phyloP scores from a whole-genome alignment of 768 basidiomycete genomes.

The Lactarius quietus region DNA sequence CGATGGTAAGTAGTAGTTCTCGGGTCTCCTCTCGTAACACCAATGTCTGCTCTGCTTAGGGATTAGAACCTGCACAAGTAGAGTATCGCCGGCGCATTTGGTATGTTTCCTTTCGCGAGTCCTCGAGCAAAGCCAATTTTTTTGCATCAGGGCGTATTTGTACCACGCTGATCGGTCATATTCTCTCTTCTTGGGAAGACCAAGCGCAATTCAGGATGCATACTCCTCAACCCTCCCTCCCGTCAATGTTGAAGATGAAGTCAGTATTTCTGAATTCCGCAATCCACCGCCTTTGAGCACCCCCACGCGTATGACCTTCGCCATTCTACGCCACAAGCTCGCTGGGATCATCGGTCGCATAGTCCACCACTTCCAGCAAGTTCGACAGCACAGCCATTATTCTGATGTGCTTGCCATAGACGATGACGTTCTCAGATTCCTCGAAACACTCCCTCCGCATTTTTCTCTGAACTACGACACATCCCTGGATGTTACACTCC shows the following conservation, averaged over 20 bases:
- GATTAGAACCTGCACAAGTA: slow-evolving; percentile 68
- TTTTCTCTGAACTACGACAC: slow-evolving; percentile 74
- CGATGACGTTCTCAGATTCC: slow-evolving; percentile 76
- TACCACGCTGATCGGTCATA: slow-evolving; percentile 95
- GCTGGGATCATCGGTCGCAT: slow-evolving; percentile 85
- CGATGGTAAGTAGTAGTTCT: slow-evolving; percentile 54
- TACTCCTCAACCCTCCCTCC: slow-evolving; percentile 82
- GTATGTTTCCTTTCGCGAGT: slow-evolving; percentile 38
- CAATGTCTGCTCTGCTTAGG: slow-evolving; percentile 38
- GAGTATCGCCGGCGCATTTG: slow-evolving; percentile 91
- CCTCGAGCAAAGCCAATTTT: slow-evolving; percentile 4
- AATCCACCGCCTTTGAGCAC: slow-evolving; percentile 56
- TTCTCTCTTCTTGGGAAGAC: slow-evolving; percentile 86
- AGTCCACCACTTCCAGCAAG: slow-evolving; percentile 90
- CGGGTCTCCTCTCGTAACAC: slow-evolving; percentile 6
- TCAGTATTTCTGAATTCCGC: slow-evolving; percentile 41
- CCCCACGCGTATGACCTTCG: slow-evolving; percentile 84
- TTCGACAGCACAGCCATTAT: slow-evolving; percentile 74
- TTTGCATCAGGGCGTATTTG: slow-evolving; percentile 64
- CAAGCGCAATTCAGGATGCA: slow-evolving; percentile 84
- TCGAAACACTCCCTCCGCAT: slow-evolving; percentile 72
- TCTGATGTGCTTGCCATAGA: slow-evolving; percentile 79
- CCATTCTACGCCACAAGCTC: slow-evolving; percentile 79
- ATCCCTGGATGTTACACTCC: slow-evolving; percentile 61
- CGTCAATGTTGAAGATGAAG: slow-evolving; percentile 66